These are phyloP conservation scores for Aspergillus ellipticus DNA, from an alignment of 495 filamentous ascomycete genomes.

Conservation along the genomic window DNA sequence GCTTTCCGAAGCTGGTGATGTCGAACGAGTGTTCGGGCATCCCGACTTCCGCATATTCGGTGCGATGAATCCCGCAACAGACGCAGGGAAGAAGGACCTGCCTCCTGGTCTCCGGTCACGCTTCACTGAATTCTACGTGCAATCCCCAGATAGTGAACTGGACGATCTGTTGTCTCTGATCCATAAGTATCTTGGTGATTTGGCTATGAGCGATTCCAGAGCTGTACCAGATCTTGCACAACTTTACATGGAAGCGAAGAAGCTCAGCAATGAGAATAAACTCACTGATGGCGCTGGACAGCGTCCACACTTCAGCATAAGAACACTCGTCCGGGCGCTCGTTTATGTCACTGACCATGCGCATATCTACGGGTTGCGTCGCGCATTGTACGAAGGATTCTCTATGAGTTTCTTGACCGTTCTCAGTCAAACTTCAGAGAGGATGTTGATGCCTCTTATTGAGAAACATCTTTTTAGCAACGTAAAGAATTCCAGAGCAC, in stretches of 20 bases:
- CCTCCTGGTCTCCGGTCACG: conserved; percentile 77
- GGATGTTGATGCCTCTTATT: conserved; percentile 72
- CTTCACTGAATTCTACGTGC: conserved; percentile 92
- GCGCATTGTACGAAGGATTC: conserved; percentile 91
- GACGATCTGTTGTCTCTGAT: conserved; percentile 82
- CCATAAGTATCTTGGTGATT: conserved; percentile 73
- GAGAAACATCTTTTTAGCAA: conserved; percentile 72
- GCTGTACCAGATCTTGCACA: conserved; percentile 72
- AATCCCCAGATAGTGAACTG: conserved; percentile 78
- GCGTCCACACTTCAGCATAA: conserved; percentile 90
- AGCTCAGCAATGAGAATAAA: conserved; percentile 70
- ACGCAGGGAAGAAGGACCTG: conserved; percentile 92
- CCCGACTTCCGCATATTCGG: conserved; percentile 94
- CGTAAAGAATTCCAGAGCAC: conserved; percentile 59
- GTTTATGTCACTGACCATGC: conserved; percentile 81
- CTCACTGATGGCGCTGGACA: conserved; percentile 93
- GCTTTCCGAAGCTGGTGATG: conserved; percentile 85
- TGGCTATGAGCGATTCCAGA: conserved; percentile 59
- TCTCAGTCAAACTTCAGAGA: conserved; percentile 72
- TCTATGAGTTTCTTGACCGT: conserved; percentile 97
- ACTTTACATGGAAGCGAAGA: conserved; percentile 83
- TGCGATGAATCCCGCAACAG: conserved; percentile 98
- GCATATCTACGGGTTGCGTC: conserved; percentile 78
- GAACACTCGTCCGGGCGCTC: conserved; percentile 87
- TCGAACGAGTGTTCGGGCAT: conserved; percentile 84